These are phyloP conservation scores for Mycena belliarum DNA, from an alignment of 768 basidiomycete species.

Conservation along the genomic window DNA sequence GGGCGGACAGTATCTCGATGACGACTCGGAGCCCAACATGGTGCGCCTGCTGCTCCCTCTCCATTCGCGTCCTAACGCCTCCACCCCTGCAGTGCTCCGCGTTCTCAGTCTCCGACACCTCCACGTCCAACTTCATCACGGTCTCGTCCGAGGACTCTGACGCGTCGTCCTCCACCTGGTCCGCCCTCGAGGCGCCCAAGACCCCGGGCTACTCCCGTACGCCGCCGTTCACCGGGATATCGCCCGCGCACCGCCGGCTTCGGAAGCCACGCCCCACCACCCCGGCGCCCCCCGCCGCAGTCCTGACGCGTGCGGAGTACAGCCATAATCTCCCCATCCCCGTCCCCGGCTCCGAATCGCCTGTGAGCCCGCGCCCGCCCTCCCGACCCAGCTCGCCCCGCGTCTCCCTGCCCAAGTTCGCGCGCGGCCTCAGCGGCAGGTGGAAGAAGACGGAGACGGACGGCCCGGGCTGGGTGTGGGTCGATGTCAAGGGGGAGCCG, in stretches of 20 bases:
- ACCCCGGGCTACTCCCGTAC: constrained; percentile 16
- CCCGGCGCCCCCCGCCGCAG: constrained; percentile 15
- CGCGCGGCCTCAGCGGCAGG: constrained; percentile 1
- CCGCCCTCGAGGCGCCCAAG: constrained; percentile 19
- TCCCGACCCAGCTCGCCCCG: not conserved
- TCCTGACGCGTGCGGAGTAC: constrained; percentile 15
- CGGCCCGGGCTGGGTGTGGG: constrained; percentile 16
- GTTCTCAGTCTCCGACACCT: constrained; percentile 14
- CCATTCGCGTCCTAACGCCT: not conserved
- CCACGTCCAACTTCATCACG: constrained; percentile 12
- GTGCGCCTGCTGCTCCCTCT: not conserved
- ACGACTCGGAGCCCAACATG: constrained; percentile 1
- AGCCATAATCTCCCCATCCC: constrained; percentile 2
- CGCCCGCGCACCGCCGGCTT: constrained; percentile 1
- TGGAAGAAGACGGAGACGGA: not conserved
- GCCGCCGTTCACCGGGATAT: not conserved
- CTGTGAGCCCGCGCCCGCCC: not conserved
- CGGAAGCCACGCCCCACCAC: constrained; percentile 11
- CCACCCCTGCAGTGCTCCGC: not conserved
- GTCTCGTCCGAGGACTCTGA: constrained; percentile 20
- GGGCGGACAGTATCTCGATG: constrained; percentile 2
- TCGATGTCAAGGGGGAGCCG: constrained; percentile 11
- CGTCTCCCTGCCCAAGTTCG: constrained; percentile 12
- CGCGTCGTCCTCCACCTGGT: constrained; percentile 6
- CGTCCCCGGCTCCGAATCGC: not conserved